Percentiles rank a stretch among this genome's conserved stretches.
Conservation (phyloP, 1,139 yeast genomes). For the Nakaseomyces delphensis region DNA sequence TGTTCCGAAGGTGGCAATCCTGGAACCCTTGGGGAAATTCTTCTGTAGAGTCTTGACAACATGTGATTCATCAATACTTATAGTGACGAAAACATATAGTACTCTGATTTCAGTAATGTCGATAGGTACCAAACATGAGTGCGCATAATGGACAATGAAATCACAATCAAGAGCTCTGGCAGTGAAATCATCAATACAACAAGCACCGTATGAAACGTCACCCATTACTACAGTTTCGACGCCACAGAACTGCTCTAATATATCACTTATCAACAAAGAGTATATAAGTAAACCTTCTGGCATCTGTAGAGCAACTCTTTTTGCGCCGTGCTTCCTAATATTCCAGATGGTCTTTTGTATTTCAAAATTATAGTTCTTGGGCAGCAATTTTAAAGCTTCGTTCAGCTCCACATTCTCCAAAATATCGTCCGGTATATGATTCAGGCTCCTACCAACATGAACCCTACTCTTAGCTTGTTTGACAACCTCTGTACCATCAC, state of each 20-base stretch:
- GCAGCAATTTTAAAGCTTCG: conserved; percentile 70
- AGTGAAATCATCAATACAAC: conserved; percentile 94
- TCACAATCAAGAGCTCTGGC: conserved; percentile 92
- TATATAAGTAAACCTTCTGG: conserved; percentile 92
- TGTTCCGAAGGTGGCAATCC: conserved; percentile 81
- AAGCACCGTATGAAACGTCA: conserved; percentile 97
- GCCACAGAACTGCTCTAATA: conserved; percentile 78
- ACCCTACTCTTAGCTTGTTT: conserved; percentile 26
- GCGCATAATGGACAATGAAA: conserved; percentile 93
- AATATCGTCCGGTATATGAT: conserved; percentile 88
- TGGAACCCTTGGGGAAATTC: conserved; percentile 56
- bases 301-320: conserved; percentile 86
- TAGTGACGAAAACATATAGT: conserved; percentile 89
- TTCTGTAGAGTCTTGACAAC: conserved; percentile 63
- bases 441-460: conserved; percentile 49
- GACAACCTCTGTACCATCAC: conserved; percentile 25
- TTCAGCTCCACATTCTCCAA: conserved; percentile 69
- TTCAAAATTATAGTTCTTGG: conserved; percentile 89
- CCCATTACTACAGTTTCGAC: conserved; percentile 96
- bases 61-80: conserved; percentile 77
- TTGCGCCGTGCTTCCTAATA: conserved; percentile 62
- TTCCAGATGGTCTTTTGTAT: conserved; percentile 95
- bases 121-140: conserved; percentile 91
- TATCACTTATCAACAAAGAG: conserved; percentile 79
- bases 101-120: conserved; percentile 87